Evolutionary conservation across 2,329 filamentous ascomycete genomes (phyloP).

Genomic region (Talaromyces sp.): DNA sequence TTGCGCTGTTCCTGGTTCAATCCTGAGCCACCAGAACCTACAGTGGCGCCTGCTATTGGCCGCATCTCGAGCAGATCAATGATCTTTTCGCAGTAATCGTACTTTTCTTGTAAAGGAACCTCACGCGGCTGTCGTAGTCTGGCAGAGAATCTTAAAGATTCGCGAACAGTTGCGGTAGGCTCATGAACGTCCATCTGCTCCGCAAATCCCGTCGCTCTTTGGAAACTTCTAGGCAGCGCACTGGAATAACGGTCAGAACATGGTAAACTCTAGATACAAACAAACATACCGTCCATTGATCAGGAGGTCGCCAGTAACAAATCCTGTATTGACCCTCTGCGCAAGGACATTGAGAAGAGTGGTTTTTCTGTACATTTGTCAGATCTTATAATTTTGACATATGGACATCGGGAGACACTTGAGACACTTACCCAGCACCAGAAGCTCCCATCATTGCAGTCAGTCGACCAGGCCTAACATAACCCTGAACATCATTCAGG

Average conservation of each 20-base stretch:
- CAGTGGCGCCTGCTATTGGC: slow-evolving; percentile 62
- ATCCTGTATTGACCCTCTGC: slow-evolving; percentile 45
- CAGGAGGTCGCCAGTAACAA: slow-evolving; percentile 43
- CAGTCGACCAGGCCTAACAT: slow-evolving; percentile 71
- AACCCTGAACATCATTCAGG: slow-evolving; percentile 64
- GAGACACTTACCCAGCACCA: slow-evolving; percentile 47
- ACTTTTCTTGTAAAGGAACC: slow-evolving; percentile 59
- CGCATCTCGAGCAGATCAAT: slow-evolving; percentile 67
- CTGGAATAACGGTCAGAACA: slow-evolving; percentile 16
- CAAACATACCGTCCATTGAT: slow-evolving; percentile 43
- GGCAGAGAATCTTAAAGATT: slow-evolving; percentile 64
- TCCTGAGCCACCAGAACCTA: slow-evolving; percentile 58
- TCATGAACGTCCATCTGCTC: slow-evolving; percentile 68
- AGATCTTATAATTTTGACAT: too few species aligned
- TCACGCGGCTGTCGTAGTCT: slow-evolving; percentile 60
- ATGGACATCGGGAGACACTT: not conserved
- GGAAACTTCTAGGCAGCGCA: slow-evolving; percentile 48
- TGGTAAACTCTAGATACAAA: not conserved
- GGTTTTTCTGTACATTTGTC: slow-evolving; percentile 40
- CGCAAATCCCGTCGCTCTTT: slow-evolving; percentile 53
- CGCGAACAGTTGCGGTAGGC: slow-evolving; percentile 62
- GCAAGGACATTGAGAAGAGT: slow-evolving; percentile 48
- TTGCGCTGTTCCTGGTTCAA: slow-evolving; percentile 66
- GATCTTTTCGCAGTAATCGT: slow-evolving; percentile 65
- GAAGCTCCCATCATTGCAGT: slow-evolving; percentile 80